A percentile compares a stretch with the other conserved stretches of the same genome.
phyloP scores from a whole-genome alignment of 257 asterid species.

The Solanum chiquidenum region DNA sequence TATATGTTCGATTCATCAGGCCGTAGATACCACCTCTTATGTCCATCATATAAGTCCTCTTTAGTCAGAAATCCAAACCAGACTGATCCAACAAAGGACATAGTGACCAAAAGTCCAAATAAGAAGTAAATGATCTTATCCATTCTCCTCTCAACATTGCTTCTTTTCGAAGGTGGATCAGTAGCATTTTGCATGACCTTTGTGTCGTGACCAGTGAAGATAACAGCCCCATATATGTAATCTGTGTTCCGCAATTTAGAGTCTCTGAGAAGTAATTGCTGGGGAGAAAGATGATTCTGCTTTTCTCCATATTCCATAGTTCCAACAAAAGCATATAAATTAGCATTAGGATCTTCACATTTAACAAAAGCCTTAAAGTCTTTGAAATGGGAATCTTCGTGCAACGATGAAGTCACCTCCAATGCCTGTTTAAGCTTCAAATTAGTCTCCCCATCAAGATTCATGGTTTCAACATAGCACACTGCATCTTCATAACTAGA shows the following conservation, averaged over 20 bases:
- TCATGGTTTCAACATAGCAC: conserved; percentile 98
- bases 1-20: conserved; percentile 41
- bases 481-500: conserved; percentile 81
- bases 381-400: conserved; percentile 30
- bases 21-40: conserved; percentile 65
- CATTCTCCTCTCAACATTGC: conserved; percentile 83
- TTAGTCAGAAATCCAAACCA: conserved; percentile 61
- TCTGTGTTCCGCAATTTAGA: conserved; percentile 80
- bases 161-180: conserved; percentile 83
- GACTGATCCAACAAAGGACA: conserved; percentile 62
- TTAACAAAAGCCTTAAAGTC: conserved; percentile 56
- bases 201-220: conserved; percentile 86
- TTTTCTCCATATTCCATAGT: conserved; percentile 57
- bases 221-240: conserved; percentile 63
- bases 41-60: conserved; percentile 46
- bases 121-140: conserved; percentile 68
- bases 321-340: conserved; percentile 67
- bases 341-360: conserved; percentile 95
- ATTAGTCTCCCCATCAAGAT: conserved; percentile 91
- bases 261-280: conserved; percentile 75
- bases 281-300: conserved; percentile 70
- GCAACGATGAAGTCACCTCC: conserved; percentile 45
- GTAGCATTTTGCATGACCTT: conserved; percentile 91
- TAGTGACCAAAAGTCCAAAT: conserved; percentile 47
- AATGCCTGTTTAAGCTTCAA: conserved; percentile 73